phyloP scores from a whole-genome alignment of 179 eudicot species.

The Spergularia azorica region DNA sequence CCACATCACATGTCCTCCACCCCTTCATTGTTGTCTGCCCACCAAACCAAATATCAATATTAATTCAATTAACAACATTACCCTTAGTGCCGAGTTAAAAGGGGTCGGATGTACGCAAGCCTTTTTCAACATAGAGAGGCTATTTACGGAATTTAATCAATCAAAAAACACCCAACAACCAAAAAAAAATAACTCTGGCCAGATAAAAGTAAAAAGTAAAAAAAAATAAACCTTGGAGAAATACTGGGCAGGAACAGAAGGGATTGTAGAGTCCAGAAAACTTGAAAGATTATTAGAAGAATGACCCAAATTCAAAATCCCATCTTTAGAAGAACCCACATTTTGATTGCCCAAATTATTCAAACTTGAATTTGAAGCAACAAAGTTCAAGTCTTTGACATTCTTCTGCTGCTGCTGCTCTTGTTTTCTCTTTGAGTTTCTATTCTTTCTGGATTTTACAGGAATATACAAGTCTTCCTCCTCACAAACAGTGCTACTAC shows the following conservation, averaged over 20 bases:
- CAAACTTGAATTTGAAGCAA: neutral
- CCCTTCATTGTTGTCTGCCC: conserved; percentile 35
- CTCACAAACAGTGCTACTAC: neutral
- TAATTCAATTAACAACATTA: conserved; percentile 4
- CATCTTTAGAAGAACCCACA: conserved; percentile 2
- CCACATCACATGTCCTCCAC: conserved; percentile 34
- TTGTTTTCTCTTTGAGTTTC: conserved; percentile 1
- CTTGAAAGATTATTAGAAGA: conserved; percentile 18
- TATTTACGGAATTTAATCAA: neutral
- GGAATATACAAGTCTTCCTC: conserved; percentile 17
- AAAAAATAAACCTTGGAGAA: conserved; percentile 26
- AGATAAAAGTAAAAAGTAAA: no score
- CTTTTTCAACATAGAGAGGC: no score
- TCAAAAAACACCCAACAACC: neutral
- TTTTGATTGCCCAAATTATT: neutral
- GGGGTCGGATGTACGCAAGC: no score
- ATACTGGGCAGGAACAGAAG: conserved; percentile 23
- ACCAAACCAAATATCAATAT: neutral
- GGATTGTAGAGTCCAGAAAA: conserved; percentile 22
- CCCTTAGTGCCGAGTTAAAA: no score
- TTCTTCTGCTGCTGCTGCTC: neutral
- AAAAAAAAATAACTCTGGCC: neutral
- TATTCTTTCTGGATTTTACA: conserved; percentile 15
- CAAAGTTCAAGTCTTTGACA: conserved; percentile 1
- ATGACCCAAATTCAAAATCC: conserved; percentile 6